A percentile compares a stretch with the other conserved stretches of the same genome.
Evolutionary conservation across 306 rosid species (phyloP).

Genomic region (Castanea mollissima): DNA sequence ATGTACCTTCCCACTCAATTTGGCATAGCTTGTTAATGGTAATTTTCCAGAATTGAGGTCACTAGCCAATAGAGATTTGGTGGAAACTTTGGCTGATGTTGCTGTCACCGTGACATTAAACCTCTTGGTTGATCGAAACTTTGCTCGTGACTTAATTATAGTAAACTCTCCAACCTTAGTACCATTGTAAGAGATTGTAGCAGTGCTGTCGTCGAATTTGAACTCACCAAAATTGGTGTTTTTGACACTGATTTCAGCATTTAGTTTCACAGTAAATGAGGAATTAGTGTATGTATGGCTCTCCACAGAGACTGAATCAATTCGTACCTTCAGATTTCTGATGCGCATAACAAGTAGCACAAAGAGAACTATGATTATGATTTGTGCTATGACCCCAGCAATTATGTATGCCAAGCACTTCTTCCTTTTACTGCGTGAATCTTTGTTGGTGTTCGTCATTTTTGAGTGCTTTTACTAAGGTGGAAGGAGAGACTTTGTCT

Average conservation of each 20-base stretch:
- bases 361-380: slow-evolving; percentile 16
- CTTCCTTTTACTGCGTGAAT: slow-evolving; percentile 9
- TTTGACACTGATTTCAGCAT: slow-evolving; percentile 20
- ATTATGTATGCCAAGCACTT: slow-evolving; percentile 14
- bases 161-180: slow-evolving; percentile 20
- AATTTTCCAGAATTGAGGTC: slow-evolving; percentile 26
- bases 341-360: slow-evolving; percentile 20
- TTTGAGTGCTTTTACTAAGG: background rate
- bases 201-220: slow-evolving; percentile 30
- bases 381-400: slow-evolving; percentile 21
- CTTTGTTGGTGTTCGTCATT: background rate
- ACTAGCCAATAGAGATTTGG: slow-evolving; percentile 18
- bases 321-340: slow-evolving; percentile 33
- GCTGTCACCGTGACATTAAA: slow-evolving; percentile 14
- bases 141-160: slow-evolving; percentile 16
- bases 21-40: slow-evolving; percentile 26
- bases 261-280: slow-evolving; percentile 18
- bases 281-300: background rate
- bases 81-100: slow-evolving; percentile 13
- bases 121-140: slow-evolving; percentile 25
- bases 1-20: slow-evolving; percentile 35
- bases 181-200: slow-evolving; percentile 26
- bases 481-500: background rate
- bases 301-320: slow-evolving; percentile 17
- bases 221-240: slow-evolving; percentile 35